phyloP scores from a whole-genome alignment of 2,329 filamentous ascomycete genomes.

The Microsporum audouinii region DNA sequence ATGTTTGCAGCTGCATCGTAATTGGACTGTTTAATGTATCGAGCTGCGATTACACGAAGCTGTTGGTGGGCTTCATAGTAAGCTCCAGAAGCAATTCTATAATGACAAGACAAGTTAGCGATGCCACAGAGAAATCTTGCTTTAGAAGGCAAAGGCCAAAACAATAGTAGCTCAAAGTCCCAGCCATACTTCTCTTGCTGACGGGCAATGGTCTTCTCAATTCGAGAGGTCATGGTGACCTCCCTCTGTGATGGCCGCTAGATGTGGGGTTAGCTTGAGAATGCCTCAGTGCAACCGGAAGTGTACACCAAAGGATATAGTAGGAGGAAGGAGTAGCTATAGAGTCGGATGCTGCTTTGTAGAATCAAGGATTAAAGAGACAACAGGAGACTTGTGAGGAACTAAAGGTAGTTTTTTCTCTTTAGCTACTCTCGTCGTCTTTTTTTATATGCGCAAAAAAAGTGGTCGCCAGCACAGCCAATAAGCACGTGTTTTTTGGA shows the following conservation, averaged over 20 bases:
- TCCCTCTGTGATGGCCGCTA: neutral
- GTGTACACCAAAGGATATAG: neutral
- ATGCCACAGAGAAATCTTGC: neutral
- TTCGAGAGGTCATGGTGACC: conserved; percentile 34
- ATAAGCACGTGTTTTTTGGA: neutral
- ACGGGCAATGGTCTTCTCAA: conserved; percentile 59
- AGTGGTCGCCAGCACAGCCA: neutral
- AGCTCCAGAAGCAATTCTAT: conserved; percentile 74
- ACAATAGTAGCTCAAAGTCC: neutral
- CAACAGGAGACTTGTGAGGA: neutral
- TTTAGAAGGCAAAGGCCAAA: neutral
- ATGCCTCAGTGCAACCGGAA: neutral
- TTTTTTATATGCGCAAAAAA: neutral
- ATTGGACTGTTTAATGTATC: conserved; percentile 80
- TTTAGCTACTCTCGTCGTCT: neutral
- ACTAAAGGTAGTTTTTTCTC: neutral
- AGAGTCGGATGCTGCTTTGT: neutral
- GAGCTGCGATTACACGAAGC: conserved; percentile 84
- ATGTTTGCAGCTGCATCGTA: conserved; percentile 79
- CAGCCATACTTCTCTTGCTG: conserved; percentile 61
- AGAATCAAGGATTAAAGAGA: neutral
- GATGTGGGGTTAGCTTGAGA: neutral
- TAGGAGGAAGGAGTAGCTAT: neutral
- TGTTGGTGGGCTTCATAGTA: conserved; percentile 99
- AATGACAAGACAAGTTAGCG: neutral